Percentiles rank a stretch among this genome's conserved stretches.
These are phyloP conservation scores for Lachnellula willkommii DNA, from an alignment of 2,329 filamentous ascomycete genomes.

Conservation along the genomic window DNA sequence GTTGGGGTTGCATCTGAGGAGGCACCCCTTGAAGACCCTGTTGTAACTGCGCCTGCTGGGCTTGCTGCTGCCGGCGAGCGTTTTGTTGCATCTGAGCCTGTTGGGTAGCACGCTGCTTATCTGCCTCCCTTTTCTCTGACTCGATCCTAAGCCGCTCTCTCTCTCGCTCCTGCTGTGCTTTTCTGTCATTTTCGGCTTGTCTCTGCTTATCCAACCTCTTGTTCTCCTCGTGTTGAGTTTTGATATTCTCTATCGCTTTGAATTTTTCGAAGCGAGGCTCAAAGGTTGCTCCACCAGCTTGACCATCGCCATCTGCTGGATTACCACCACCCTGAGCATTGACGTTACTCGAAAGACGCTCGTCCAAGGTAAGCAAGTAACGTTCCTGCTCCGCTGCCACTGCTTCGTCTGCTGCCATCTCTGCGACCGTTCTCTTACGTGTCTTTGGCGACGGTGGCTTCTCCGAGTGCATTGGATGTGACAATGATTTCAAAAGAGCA, in stretches of 20 bases:
- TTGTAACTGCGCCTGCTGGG: constrained; percentile 28
- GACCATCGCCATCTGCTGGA: constrained; percentile 63
- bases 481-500: constrained; percentile 62
- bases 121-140: constrained; percentile 28
- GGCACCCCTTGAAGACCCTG: constrained; percentile 31
- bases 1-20: constrained; percentile 36
- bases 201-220: constrained; percentile 70
- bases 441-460: constrained; percentile 78
- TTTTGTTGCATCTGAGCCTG: constrained; percentile 29
- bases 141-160: constrained; percentile 37
- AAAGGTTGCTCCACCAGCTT: constrained; percentile 66
- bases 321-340: constrained; percentile 54
- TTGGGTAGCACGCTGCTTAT: constrained; percentile 38
- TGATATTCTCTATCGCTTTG: constrained; percentile 84
- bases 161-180: constrained; percentile 44
- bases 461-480: constrained; percentile 72
- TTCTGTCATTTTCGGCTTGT: constrained; percentile 45
- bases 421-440: constrained; percentile 87
- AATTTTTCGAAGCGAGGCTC: constrained; percentile 86
- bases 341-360: constrained; percentile 61
- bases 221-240: constrained; percentile 68
- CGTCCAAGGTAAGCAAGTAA: constrained; percentile 89
- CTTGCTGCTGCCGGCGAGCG: constrained; percentile 29
- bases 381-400: constrained; percentile 82
- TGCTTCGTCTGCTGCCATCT: constrained; percentile 92